Percentiles rank a stretch among this genome's conserved stretches.
These are phyloP conservation scores for Cytospora piceicola DNA, from an alignment of 2,329 filamentous ascomycete genomes.

Conservation along the genomic window DNA sequence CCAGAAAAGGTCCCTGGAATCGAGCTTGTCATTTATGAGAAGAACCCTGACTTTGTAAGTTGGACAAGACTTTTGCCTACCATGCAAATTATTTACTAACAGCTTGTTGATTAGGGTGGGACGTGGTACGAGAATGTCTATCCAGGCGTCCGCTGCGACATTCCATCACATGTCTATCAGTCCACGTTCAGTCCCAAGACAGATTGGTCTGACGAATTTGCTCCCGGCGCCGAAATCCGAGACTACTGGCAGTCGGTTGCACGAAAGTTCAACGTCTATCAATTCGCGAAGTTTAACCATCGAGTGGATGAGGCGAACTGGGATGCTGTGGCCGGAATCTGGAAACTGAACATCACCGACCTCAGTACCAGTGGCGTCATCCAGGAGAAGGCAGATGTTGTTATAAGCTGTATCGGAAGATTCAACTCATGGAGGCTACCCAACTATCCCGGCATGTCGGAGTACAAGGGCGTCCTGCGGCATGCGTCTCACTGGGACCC, in stretches of 20 bases:
- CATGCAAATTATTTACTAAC: slow-evolving; percentile 16
- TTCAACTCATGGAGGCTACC: slow-evolving; percentile 70
- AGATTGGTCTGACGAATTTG: slow-evolving; percentile 71
- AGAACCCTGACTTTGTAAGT: slow-evolving; percentile 68
- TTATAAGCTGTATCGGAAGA: slow-evolving; percentile 66
- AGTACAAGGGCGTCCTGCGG: slow-evolving; percentile 59
- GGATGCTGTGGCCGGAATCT: slow-evolving; percentile 55
- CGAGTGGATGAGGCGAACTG: slow-evolving; percentile 61
- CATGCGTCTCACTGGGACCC: slow-evolving; percentile 66
- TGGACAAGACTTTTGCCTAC: not conserved
- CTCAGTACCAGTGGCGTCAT: slow-evolving; percentile 43
- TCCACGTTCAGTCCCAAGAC: slow-evolving; percentile 69
- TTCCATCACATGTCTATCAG: slow-evolving; percentile 73
- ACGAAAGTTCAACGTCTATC: slow-evolving; percentile 66
- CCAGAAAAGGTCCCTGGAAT: slow-evolving; percentile 71
- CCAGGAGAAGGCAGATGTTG: slow-evolving; percentile 59
- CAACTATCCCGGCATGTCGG: slow-evolving; percentile 59
- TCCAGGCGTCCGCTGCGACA: slow-evolving; percentile 67
- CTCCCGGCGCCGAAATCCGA: slow-evolving; percentile 67
- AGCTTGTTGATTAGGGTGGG: slow-evolving; percentile 44
- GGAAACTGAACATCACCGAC: slow-evolving; percentile 56
- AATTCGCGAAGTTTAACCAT: slow-evolving; percentile 58
- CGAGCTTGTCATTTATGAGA: slow-evolving; percentile 68
- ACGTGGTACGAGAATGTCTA: slow-evolving; percentile 63
- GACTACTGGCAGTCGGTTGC: slow-evolving; percentile 69